Evolutionary conservation across 306 rosid genomes (phyloP), one percentile per base, ranked within the genome.

Genomic region (Myrica gale): DNA sequence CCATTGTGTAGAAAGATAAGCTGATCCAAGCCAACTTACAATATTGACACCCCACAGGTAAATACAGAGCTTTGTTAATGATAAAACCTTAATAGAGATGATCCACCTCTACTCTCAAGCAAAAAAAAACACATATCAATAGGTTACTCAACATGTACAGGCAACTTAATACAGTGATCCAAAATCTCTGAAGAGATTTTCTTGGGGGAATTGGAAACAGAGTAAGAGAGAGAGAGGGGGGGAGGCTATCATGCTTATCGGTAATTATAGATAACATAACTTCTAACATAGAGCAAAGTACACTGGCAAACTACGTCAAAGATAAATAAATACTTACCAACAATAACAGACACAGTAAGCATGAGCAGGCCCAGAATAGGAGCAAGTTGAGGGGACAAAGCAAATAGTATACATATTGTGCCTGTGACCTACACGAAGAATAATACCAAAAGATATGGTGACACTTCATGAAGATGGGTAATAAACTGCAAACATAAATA

Each of bases 341-440:
- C 92, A 82, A 84, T 90, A 84, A 88, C 53, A 57, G 97, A 95
- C 69, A 95, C 89, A 0, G 92, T 41, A 1, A 95, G 89, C 86
- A 92, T 84, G 81, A 95, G 84, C 74, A 87, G 67, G 12, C 88
- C 97, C 32, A 95, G 86, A 88, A 95, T 84, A 21, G 97, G 99
- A 73, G 99, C 97, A 46, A 95, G 93, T 82, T 92, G 97, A 76
- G 99, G 97, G 54, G 97, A 88, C 82, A 95, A 82, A 47, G 86
- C 51, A 87, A 92, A 95, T 41, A 95, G 90, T 66, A 95, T 87
- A 85, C 86, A 82, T 79, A 95, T 61, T 52, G 99, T 95, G 72
- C 99, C 99, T 72, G 77, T 50, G 76, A 92, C 97, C 99, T 92
- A 77, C 74, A 80, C 74, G 67, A 79, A 79, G 50, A 82, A 81